These are phyloP conservation scores for Mucuna pruriens DNA, from an alignment of 306 rosid species.

Conservation along the genomic window DNA sequence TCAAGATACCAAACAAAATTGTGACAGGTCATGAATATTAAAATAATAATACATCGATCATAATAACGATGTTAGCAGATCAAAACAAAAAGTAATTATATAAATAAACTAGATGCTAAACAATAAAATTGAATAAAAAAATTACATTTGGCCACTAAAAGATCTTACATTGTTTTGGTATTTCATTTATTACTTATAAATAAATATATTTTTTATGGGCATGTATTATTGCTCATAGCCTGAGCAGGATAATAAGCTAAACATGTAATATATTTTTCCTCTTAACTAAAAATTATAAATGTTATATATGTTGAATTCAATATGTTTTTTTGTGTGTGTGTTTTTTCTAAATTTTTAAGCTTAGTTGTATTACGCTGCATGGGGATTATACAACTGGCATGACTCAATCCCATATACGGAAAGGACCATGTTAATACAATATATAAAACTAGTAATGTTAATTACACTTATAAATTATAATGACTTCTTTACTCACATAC, in stretches of 20 bases:
- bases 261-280: neutral
- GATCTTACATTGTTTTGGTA: neutral
- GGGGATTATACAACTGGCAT: too few relatives aligned
- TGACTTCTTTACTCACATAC: too few relatives aligned
- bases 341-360: neutral
- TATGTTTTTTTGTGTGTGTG: too few relatives aligned
- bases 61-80: too few relatives aligned
- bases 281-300: neutral
- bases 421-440: too few relatives aligned
- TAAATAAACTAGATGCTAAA: neutral
- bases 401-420: too few relatives aligned
- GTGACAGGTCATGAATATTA: too few relatives aligned
- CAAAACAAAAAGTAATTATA: neutral
- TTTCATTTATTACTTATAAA: neutral
- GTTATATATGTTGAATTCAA: neutral
- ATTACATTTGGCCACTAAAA: neutral
- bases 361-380: neutral
- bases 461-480: too few relatives aligned
- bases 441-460: too few relatives aligned
- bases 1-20: too few relatives aligned
- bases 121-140: neutral
- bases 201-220: neutral
- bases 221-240: neutral
- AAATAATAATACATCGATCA: too few relatives aligned
- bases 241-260: neutral